Percentiles rank a stretch among this genome's conserved stretches.
Evolutionary conservation across 2,329 filamentous ascomycete species (phyloP).

Genomic region (Ophiocordyceps unilateralis): DNA sequence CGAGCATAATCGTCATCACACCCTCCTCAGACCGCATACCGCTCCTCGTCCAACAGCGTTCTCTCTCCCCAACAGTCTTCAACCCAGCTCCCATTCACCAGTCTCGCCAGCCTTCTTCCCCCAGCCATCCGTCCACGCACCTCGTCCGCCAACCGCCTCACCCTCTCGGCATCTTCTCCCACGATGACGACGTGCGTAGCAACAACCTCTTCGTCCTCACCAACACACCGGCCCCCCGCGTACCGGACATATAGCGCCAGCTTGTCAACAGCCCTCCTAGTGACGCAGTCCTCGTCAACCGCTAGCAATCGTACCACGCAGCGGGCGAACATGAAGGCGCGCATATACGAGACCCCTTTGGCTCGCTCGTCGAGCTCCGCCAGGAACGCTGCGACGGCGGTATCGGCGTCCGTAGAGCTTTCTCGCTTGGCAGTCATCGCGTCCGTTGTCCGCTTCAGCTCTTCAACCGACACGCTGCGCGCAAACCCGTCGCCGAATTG

Average conservation of each 20-base stretch:
- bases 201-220: constrained; percentile 28
- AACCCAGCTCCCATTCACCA: constrained; percentile 59
- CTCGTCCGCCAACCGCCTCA: constrained; percentile 19
- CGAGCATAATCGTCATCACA: neutral
- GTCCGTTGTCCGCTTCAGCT: constrained; percentile 36
- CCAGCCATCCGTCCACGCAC: constrained; percentile 28
- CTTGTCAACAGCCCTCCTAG: constrained; percentile 19
- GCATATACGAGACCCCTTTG: constrained; percentile 30
- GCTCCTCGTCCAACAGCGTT: constrained; percentile 67
- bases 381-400: constrained; percentile 26
- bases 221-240: constrained; percentile 43
- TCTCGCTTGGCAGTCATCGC: constrained; percentile 37
- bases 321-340: constrained; percentile 33
- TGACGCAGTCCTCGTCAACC: constrained; percentile 9
- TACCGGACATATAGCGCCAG: constrained; percentile 47
- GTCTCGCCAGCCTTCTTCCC: constrained; percentile 39
- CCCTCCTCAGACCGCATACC: constrained; percentile 19
- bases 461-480: constrained; percentile 46
- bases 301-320: constrained; percentile 23
- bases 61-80: constrained; percentile 63
- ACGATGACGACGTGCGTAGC: constrained; percentile 58
- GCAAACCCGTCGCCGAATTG: constrained; percentile 69
- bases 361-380: constrained; percentile 37
- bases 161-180: constrained; percentile 20
- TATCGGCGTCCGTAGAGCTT: constrained; percentile 20